Percentiles rank a stretch among this genome's conserved stretches.
These are phyloP conservation scores for Aphanocladium album DNA, from an alignment of 2,329 filamentous ascomycete species.

Conservation along the genomic window DNA sequence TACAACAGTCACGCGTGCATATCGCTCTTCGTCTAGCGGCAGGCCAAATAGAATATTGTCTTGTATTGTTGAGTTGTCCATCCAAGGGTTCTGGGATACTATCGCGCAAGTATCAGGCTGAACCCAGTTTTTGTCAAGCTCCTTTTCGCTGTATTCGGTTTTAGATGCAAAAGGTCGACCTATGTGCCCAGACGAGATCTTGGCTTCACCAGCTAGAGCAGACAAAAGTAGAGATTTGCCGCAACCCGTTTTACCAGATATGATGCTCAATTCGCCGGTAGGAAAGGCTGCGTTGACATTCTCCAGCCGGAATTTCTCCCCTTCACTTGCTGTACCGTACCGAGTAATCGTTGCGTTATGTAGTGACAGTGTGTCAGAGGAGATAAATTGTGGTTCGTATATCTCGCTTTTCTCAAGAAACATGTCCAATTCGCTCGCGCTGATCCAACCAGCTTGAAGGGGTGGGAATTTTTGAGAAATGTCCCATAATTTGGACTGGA, in stretches of 20 bases:
- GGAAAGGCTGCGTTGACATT: slow-evolving; percentile 12
- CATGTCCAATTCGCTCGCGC: neutral
- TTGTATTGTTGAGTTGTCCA: slow-evolving; percentile 68
- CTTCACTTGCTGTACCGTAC: neutral
- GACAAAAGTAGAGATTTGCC: slow-evolving; percentile 13
- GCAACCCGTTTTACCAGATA: slow-evolving; percentile 14
- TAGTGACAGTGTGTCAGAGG: neutral
- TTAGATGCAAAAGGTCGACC: neutral
- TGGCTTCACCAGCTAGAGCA: slow-evolving; percentile 11
- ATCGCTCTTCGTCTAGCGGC: slow-evolving; percentile 35
- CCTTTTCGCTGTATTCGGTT: neutral
- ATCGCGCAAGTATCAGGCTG: neutral
- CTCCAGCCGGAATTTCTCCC: neutral
- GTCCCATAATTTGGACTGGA: slow-evolving; percentile 1
- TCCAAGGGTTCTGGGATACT: slow-evolving; percentile 65
- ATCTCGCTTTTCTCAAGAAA: neutral
- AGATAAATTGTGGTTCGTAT: neutral
- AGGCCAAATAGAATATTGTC: slow-evolving; percentile 70
- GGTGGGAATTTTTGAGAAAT: slow-evolving; percentile 8
- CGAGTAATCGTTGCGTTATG: neutral
- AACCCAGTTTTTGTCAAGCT: neutral
- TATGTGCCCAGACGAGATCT: slow-evolving; percentile 9
- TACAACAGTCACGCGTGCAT: slow-evolving; percentile 38
- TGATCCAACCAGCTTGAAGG: slow-evolving; percentile 9
- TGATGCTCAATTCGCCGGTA: slow-evolving; percentile 5